These are phyloP conservation scores for Cladosporium sp. DNA, from an alignment of 2,329 filamentous ascomycete genomes.

Conservation along the genomic window DNA sequence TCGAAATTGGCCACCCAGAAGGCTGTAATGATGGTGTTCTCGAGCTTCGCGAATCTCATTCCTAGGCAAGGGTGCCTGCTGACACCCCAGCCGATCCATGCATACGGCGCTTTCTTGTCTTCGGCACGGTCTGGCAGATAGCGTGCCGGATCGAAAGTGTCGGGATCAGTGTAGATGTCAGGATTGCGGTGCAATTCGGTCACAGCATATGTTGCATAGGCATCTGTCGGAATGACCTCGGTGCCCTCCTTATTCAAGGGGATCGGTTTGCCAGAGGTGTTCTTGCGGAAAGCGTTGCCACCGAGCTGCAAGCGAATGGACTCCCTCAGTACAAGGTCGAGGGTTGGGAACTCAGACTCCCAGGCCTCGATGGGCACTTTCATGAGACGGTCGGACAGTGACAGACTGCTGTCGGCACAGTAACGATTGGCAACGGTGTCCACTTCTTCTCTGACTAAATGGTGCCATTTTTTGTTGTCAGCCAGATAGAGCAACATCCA, in stretches of 20 bases:
- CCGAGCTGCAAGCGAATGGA: constrained; percentile 49
- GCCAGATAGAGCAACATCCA: constrained; percentile 52
- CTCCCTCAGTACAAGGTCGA: constrained; percentile 52
- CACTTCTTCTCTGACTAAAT: constrained; percentile 46
- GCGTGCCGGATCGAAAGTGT: constrained; percentile 48
- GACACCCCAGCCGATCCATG: constrained; percentile 34
- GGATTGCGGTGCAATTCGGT: constrained; percentile 50
- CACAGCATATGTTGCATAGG: constrained; percentile 44
- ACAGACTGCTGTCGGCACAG: constrained; percentile 27
- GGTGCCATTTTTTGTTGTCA: constrained; percentile 43
- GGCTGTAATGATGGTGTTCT: constrained; percentile 48
- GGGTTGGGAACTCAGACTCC: constrained; percentile 52
- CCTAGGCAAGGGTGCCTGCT: constrained; percentile 42
- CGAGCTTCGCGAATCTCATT: constrained; percentile 50
- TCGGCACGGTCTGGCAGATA: constrained; percentile 47
- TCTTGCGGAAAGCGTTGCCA: constrained; percentile 51
- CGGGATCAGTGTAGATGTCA: constrained; percentile 46
- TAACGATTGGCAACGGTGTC: constrained; percentile 43
- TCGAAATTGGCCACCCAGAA: constrained; percentile 50
- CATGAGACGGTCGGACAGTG: constrained; percentile 38
- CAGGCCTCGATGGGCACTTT: constrained; percentile 50
- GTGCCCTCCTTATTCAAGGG: constrained; percentile 39
- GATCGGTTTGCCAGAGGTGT: constrained; percentile 44
- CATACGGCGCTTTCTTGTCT: constrained; percentile 40
- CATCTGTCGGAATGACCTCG: constrained; percentile 48